A percentile compares a stretch with the other conserved stretches of the same genome.
Evolutionary conservation across 1,139 yeast species (phyloP).

Genomic region (Candida tropicalis): DNA sequence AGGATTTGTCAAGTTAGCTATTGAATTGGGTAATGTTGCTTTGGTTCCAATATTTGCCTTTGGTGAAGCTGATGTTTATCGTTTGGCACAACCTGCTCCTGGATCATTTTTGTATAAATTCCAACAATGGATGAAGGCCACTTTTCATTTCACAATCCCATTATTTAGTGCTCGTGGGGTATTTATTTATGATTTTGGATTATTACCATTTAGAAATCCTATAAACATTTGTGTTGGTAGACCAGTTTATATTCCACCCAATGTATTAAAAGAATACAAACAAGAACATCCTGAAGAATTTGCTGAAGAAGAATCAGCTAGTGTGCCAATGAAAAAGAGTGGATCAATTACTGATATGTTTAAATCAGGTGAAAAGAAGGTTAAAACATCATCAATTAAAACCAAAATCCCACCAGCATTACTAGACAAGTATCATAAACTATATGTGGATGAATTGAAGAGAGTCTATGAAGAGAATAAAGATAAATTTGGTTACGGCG

Average conservation of each 20-base stretch:
- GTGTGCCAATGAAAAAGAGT: conserved; percentile 3
- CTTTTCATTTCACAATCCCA: conserved; percentile 83
- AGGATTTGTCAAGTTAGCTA: conserved; percentile 87
- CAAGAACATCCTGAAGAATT: conserved; percentile 30
- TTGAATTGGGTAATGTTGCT: conserved; percentile 73
- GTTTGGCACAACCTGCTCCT: conserved; percentile 57
- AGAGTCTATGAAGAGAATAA: conserved; percentile 73
- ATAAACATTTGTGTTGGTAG: conserved; percentile 79
- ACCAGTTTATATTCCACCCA: conserved; percentile 71
- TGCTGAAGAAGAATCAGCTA: conserved; percentile 10
- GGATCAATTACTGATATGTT: conserved; percentile 19
- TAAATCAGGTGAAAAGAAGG: conserved; percentile 20
- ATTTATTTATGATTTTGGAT: conserved; percentile 89
- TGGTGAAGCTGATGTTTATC: conserved; percentile 86
- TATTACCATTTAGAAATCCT: conserved; percentile 82
- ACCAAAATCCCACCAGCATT: conserved; percentile 42
- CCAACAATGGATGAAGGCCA: conserved; percentile 72
- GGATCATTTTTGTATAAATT: conserved; percentile 54
- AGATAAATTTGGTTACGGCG: conserved; percentile 55
- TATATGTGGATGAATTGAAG: conserved; percentile 69
- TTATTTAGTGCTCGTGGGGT: conserved; percentile 91
- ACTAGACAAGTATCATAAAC: conserved; percentile 70
- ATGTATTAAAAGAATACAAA: conserved; percentile 35
- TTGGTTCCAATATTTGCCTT: conserved; percentile 90
- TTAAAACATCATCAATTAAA: conserved; percentile 17